Evolutionary conservation across 345 rosid genomes (phyloP).

Genomic region (Abelmoschus esculentus): DNA sequence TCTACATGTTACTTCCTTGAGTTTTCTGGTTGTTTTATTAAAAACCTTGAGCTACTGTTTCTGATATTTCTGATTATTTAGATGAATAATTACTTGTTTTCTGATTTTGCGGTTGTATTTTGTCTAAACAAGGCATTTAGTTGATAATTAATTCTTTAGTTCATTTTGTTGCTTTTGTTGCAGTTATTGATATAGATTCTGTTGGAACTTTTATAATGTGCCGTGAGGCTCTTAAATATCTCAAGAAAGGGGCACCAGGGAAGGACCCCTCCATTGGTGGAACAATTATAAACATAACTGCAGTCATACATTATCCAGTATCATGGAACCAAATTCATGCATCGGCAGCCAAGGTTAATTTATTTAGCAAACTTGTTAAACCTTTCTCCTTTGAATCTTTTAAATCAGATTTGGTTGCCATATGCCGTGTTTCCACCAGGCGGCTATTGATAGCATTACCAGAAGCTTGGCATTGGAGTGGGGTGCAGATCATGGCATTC

Average conservation of each 20-base stretch:
- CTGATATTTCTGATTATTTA: no score
- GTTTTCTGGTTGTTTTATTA: no score
- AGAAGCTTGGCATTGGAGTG: constrained; percentile 78
- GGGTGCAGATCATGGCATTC: constrained; percentile 57
- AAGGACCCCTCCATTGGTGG: constrained; percentile 45
- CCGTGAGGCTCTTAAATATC: constrained; percentile 54
- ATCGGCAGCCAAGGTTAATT: constrained; percentile 68
- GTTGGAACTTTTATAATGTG: constrained; percentile 83
- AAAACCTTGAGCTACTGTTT: no score
- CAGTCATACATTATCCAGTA: constrained; percentile 62
- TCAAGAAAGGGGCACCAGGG: constrained; percentile 62
- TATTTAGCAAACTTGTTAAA: background rate
- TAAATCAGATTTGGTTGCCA: background rate
- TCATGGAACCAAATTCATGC: constrained; percentile 82
- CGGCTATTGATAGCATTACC: constrained; percentile 66
- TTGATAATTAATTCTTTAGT: background rate
- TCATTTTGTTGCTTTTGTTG: constrained; percentile 15
- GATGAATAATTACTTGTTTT: no score
- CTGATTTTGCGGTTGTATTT: background rate
- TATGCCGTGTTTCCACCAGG: constrained; percentile 30
- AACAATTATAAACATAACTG: constrained; percentile 60
- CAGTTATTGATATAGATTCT: constrained; percentile 69
- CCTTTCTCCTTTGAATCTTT: background rate
- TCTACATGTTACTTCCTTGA: no score
- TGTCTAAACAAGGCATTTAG: background rate